Percentiles rank a stretch among this genome's conserved stretches.
phyloP scores from a whole-genome alignment of 495 filamentous ascomycete species.

The Talaromyces wortmannii region DNA sequence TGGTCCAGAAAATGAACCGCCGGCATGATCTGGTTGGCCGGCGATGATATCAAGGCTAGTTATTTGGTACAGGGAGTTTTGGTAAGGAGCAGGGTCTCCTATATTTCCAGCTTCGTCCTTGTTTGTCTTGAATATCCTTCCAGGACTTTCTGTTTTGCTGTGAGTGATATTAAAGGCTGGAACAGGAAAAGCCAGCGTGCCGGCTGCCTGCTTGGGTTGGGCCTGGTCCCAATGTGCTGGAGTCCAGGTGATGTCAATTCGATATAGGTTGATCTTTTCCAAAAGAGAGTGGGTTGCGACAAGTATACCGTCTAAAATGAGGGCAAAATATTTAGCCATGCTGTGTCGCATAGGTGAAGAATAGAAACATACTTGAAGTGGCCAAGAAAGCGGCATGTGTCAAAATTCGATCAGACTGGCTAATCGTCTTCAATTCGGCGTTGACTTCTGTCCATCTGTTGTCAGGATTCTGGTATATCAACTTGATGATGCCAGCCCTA shows the following conservation, averaged over 20 bases:
- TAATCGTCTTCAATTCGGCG: constrained; percentile 62
- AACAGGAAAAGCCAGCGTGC: constrained; percentile 26
- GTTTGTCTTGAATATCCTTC: constrained; percentile 20
- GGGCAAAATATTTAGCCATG: constrained; percentile 1
- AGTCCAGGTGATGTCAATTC: constrained; percentile 45
- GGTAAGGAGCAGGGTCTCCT: constrained; percentile 20
- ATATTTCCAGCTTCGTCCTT: constrained; percentile 15
- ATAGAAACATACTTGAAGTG: constrained; percentile 50
- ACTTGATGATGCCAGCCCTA: constrained; percentile 57
- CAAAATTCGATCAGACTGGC: constrained; percentile 60
- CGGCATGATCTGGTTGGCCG: constrained; percentile 40
- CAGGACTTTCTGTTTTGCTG: constrained; percentile 32
- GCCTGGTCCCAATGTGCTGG: constrained; percentile 31
- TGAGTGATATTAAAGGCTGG: constrained; percentile 36
- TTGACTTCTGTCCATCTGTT: constrained; percentile 59
- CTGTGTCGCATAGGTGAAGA: background rate
- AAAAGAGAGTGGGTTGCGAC: constrained; percentile 60
- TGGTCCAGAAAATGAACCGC: constrained; percentile 44
- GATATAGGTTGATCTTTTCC: constrained; percentile 58
- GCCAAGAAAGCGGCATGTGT: constrained; percentile 76
- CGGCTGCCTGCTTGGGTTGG: constrained; percentile 19
- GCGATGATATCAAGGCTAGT: constrained; percentile 63
- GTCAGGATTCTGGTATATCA: constrained; percentile 65
- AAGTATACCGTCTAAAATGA: constrained; percentile 43
- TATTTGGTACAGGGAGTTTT: constrained; percentile 47